phyloP scores from a whole-genome alignment of 495 filamentous ascomycete genomes.

The Endocarpon pusillum region DNA sequence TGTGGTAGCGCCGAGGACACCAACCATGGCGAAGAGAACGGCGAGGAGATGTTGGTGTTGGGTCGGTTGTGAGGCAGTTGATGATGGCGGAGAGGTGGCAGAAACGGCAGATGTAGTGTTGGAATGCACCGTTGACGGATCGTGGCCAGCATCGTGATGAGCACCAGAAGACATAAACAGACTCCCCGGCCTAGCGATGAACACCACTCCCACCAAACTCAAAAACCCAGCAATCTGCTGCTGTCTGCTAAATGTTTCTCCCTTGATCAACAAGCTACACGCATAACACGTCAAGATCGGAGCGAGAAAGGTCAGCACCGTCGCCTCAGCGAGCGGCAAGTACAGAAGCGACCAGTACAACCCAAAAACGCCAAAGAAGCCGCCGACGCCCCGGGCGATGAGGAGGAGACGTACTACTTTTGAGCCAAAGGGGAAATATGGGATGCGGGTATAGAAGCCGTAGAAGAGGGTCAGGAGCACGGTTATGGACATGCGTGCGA shows the following conservation, averaged over 20 bases:
- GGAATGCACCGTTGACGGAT: neutral
- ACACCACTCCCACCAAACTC: constrained; percentile 62
- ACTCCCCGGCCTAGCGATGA: constrained; percentile 67
- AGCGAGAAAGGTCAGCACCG: constrained; percentile 79
- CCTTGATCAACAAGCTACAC: constrained; percentile 52
- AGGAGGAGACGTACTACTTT: constrained; percentile 48
- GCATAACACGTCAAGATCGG: constrained; percentile 71
- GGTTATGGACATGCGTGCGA: constrained; percentile 71
- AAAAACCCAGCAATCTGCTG: constrained; percentile 64
- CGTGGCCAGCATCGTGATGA: neutral
- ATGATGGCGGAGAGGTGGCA: constrained; percentile 7
- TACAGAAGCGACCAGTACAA: constrained; percentile 74
- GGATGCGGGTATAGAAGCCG: constrained; percentile 53
- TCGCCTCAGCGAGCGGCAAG: constrained; percentile 77
- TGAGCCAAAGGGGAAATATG: constrained; percentile 53
- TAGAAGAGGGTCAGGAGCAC: constrained; percentile 47
- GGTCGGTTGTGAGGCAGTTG: constrained; percentile 24
- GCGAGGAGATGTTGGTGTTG: constrained; percentile 53
- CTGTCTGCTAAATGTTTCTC: constrained; percentile 62
- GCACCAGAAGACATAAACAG: no score
- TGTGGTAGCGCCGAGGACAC: constrained; percentile 60
- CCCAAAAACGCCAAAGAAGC: constrained; percentile 77
- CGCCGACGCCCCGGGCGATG: constrained; percentile 47
- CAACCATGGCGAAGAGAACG: constrained; percentile 55
- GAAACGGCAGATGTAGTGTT: neutral